These are phyloP conservation scores for Apium graveolens DNA, from an alignment of 129 eudicot genomes.

Conservation along the genomic window DNA sequence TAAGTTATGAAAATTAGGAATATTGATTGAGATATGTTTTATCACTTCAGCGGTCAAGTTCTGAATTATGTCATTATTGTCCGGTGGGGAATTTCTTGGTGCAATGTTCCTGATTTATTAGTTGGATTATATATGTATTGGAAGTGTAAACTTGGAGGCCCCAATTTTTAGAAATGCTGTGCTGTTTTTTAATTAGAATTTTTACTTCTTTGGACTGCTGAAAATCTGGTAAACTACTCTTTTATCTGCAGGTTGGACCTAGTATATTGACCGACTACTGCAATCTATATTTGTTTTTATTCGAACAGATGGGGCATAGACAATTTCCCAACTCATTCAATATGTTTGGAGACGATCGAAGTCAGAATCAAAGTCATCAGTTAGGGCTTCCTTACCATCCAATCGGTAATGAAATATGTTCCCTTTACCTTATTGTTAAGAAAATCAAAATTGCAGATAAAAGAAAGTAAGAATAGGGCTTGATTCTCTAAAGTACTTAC, in stretches of 20 bases:
- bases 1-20: background rate
- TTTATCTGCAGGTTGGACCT: slow-evolving; percentile 26
- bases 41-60: background rate
- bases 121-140: background rate
- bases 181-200: slow-evolving; percentile 1
- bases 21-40: background rate
- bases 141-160: background rate
- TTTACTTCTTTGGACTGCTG: background rate
- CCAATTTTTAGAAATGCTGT: background rate
- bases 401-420: slow-evolving; percentile 25
- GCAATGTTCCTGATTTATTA: background rate
- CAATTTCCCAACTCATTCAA: slow-evolving; percentile 34
- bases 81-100: background rate
- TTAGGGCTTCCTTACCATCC: slow-evolving; percentile 31
- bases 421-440: background rate
- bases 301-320: slow-evolving; percentile 37
- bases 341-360: slow-evolving; percentile 25
- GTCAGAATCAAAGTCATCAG: slow-evolving; percentile 25
- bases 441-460: background rate
- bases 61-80: background rate
- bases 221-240: slow-evolving; percentile 3
- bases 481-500: no score
- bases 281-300: background rate
- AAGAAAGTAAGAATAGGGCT: background rate
- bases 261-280: background rate